These are phyloP conservation scores for Aspergillus ochraceoroseus DNA, from an alignment of 2,329 filamentous ascomycete genomes.

Conservation along the genomic window DNA sequence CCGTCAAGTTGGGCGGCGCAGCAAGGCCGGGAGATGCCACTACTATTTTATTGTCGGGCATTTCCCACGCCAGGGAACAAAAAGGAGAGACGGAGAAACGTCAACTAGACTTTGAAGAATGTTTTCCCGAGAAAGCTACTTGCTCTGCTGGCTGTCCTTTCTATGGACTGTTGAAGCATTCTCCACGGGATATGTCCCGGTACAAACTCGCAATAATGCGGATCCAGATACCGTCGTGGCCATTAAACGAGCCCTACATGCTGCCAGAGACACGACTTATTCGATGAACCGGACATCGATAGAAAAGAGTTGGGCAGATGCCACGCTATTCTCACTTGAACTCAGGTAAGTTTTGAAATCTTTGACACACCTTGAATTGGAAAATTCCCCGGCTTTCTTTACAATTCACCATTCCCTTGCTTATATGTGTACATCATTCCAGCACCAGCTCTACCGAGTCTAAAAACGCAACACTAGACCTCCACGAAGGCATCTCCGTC, in stretches of 20 bases:
- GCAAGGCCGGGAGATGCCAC: too few species aligned
- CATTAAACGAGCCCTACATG: conserved; percentile 4
- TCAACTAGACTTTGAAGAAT: too few species aligned
- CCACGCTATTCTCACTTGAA: conserved; percentile 4
- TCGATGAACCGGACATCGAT: not conserved
- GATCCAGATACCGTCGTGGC: not conserved
- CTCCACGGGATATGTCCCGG: not conserved
- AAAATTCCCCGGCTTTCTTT: too few species aligned
- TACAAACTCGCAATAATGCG: not conserved
- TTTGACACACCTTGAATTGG: too few species aligned
- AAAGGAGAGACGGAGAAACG: too few species aligned
- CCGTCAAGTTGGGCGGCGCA: too few species aligned
- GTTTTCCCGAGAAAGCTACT: too few species aligned
- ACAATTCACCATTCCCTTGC: too few species aligned
- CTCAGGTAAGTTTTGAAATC: conserved; percentile 1
- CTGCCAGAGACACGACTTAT: not conserved
- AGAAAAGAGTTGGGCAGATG: conserved; percentile 1
- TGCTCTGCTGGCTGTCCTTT: too few species aligned
- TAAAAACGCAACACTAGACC: not conserved
- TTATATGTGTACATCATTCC: not conserved
- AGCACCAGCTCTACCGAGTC: not conserved
- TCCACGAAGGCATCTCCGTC: not conserved
- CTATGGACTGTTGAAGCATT: not conserved
- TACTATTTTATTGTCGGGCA: too few species aligned
- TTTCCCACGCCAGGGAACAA: too few species aligned